Conservation (phyloP, 495 filamentous ascomycete species). For the Aspergillus baeticus region DNA sequence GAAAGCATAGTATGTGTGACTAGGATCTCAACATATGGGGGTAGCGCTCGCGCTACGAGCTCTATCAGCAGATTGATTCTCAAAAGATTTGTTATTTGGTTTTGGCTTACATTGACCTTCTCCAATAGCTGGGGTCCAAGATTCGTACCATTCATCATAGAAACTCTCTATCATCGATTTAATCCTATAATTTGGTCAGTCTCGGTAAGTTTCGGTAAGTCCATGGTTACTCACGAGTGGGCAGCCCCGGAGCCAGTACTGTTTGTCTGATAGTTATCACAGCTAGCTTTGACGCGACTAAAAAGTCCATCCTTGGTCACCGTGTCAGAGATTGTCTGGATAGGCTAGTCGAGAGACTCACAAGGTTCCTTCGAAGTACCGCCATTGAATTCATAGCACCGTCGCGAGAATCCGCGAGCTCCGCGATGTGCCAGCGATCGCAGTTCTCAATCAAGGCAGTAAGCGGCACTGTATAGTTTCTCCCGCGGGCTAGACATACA, state of each 20-base stretch:
- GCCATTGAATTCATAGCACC: constrained; percentile 68
- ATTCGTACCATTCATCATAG: constrained; percentile 60
- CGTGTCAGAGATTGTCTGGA: background rate
- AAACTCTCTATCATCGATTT: constrained; percentile 61
- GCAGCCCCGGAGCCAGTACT: constrained; percentile 54
- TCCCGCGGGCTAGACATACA: constrained; percentile 66
- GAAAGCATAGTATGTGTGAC: constrained; percentile 70
- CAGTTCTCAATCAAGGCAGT: constrained; percentile 64
- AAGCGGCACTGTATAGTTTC: constrained; percentile 64
- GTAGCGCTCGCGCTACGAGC: constrained; percentile 53
- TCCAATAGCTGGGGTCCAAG: constrained; percentile 59
- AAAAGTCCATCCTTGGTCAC: constrained; percentile 57
- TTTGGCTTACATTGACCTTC: constrained; percentile 48
- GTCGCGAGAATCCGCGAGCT: constrained; percentile 64
- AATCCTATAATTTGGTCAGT: constrained; percentile 36
- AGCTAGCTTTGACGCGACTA: constrained; percentile 57
- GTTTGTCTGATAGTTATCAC: constrained; percentile 54
- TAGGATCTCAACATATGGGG: constrained; percentile 72
- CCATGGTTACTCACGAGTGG: constrained; percentile 44
- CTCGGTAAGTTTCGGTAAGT: background rate
- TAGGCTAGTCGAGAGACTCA: constrained; percentile 26
- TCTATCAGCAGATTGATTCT: background rate
- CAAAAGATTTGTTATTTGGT: background rate
- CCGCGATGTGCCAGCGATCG: constrained; percentile 64
- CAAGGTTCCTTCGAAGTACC: constrained; percentile 64